Percentiles rank a stretch among this genome's conserved stretches.
Evolutionary conservation across 176 grass and related monocot genomes (phyloP).

Genomic region (Urochloa ruziziensis): DNA sequence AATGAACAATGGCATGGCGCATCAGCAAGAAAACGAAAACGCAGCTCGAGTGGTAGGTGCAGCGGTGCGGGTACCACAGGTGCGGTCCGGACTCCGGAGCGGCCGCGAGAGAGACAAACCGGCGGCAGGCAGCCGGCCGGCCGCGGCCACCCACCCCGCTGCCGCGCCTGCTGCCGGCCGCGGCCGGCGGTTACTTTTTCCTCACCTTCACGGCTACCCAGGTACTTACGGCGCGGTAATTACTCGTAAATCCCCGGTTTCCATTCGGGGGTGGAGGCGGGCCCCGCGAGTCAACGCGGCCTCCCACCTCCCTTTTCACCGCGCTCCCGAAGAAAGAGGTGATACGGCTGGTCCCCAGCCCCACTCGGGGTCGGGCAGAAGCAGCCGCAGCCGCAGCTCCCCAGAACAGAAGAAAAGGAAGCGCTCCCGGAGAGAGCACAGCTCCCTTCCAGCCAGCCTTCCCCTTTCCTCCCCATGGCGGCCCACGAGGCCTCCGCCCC

Average conservation of each 20-base stretch:
- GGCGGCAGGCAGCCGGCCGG: neutral
- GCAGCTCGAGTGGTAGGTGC: too few species aligned
- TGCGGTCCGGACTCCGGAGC: neutral
- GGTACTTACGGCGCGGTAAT: neutral
- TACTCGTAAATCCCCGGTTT: neutral
- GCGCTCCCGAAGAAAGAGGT: neutral
- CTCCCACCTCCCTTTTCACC: neutral
- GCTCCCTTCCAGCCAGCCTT: neutral
- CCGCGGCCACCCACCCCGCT: neutral
- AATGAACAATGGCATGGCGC: too few species aligned
- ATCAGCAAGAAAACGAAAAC: too few species aligned
- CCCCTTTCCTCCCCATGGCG: constrained; percentile 19
- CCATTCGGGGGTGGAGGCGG: neutral
- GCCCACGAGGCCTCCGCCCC: constrained; percentile 29
- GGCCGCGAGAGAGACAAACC: neutral
- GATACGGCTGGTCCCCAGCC: neutral
- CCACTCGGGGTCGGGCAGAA: neutral
- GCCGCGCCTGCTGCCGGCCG: neutral
- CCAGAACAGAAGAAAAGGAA: neutral
- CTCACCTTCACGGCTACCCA: neutral
- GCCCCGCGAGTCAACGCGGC: neutral
- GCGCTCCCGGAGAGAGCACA: neutral
- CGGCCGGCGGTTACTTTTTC: neutral
- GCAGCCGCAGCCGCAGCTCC: neutral
- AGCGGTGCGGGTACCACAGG: too few species aligned